Conservation (phyloP, 225 moss, liverwort and hornwort species). For the Neckera pumila region DNA sequence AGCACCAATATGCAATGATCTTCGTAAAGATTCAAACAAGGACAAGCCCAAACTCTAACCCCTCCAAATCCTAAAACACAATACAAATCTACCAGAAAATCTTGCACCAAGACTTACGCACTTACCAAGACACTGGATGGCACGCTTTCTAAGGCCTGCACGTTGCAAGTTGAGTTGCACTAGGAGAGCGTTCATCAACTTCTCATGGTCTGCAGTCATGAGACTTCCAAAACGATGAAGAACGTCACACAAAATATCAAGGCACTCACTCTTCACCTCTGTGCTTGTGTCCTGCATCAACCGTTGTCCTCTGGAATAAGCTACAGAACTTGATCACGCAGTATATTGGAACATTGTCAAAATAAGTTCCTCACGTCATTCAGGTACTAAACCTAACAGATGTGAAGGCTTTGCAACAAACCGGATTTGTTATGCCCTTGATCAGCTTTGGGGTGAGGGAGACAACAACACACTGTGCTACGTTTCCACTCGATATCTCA, state of each 20-base stretch:
- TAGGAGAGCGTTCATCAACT: constrained; percentile 74
- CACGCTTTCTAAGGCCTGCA: constrained; percentile 95
- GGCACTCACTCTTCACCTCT: constrained; percentile 98
- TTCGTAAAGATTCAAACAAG: not conserved
- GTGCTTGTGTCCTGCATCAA: constrained; percentile 85
- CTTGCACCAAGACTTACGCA: not conserved
- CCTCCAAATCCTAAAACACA: not conserved
- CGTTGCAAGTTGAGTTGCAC: constrained; percentile 97
- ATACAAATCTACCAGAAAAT: not conserved
- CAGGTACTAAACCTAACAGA: not conserved
- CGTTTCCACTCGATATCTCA: constrained; percentile 84
- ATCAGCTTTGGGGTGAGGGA: constrained; percentile 89
- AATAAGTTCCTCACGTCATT: not conserved
- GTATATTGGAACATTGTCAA: not conserved
- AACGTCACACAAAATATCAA: constrained; percentile 94
- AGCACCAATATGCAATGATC: not conserved
- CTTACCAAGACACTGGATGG: constrained; percentile 98
- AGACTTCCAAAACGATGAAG: constrained; percentile 95
- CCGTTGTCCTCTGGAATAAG: not conserved
- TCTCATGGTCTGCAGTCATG: constrained; percentile 94
- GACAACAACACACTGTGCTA: constrained; percentile 90
- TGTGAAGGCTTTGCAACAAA: constrained; percentile 24
- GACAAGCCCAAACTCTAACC: not conserved
- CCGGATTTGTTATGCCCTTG: constrained; percentile 93
- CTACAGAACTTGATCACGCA: not conserved